Conservation (phyloP, 192 early-diverging fungal genomes). For the Linnemannia hyalina region DNA sequence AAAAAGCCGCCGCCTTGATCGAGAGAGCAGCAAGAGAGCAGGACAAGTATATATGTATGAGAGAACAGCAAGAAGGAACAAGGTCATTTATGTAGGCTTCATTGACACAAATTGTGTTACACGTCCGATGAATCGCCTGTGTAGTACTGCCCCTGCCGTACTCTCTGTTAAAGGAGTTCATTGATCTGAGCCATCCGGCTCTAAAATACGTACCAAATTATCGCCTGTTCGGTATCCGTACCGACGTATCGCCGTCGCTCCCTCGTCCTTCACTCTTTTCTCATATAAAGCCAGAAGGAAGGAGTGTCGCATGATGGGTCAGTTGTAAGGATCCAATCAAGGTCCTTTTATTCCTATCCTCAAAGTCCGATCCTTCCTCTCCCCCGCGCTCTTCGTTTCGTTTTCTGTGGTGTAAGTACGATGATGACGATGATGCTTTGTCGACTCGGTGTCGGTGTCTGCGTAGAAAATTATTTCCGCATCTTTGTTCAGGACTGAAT, state of each 20-base stretch:
- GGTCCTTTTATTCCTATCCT: not conserved
- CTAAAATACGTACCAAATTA: not conserved
- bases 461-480: slow-evolving; percentile 6
- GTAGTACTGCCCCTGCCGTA: not conserved
- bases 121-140: too few relatives aligned
- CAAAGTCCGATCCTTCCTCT: slow-evolving; percentile 9
- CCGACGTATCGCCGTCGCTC: not conserved
- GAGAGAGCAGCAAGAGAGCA: not conserved
- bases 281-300: not conserved
- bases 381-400: not conserved
- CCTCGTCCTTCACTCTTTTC: not conserved
- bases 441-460: not conserved
- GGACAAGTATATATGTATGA: not conserved
- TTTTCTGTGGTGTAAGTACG: not conserved
- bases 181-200: slow-evolving; percentile 1
- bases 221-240: not conserved
- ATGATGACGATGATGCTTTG: too few relatives aligned
- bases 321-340: not conserved
- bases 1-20: not conserved
- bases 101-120: not conserved
- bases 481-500: not conserved
- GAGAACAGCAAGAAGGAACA: not conserved
- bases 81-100: not conserved
- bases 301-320: slow-evolving; percentile 7
- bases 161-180: not conserved